Conservation (phyloP, 2,329 filamentous ascomycete species). For the Fusarium annulatum region DNA sequence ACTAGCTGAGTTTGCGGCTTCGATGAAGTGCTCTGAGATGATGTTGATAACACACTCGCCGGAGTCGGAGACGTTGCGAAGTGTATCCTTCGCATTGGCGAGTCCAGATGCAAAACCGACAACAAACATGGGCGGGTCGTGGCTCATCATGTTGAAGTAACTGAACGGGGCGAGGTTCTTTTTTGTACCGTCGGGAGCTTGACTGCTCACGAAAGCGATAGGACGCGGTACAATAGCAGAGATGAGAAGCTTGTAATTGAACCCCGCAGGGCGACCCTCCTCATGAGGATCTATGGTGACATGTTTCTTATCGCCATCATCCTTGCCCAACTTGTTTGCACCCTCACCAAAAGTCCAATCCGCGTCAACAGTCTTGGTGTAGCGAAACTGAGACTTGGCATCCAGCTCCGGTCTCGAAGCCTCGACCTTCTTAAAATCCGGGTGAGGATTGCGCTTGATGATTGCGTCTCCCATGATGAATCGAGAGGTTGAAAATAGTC, state of each 20-base stretch:
- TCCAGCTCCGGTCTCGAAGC: constrained; percentile 72
- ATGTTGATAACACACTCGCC: constrained; percentile 88
- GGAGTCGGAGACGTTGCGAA: constrained; percentile 77
- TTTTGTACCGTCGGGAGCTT: constrained; percentile 66
- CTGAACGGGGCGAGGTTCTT: constrained; percentile 87
- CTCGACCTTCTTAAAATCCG: constrained; percentile 80
- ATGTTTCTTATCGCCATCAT: constrained; percentile 61
- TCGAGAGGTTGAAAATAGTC: constrained; percentile 13
- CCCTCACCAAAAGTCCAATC: constrained; percentile 74
- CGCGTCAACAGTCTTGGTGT: constrained; percentile 72
- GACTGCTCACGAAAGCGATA: constrained; percentile 72
- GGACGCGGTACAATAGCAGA: constrained; percentile 85
- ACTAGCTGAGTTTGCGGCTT: constrained; percentile 85
- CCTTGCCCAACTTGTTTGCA: constrained; percentile 62
- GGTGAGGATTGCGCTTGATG: constrained; percentile 68
- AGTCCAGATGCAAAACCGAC: constrained; percentile 62
- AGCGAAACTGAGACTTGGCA: constrained; percentile 58
- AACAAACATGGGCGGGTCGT: constrained; percentile 88
- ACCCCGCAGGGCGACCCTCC: constrained; percentile 70
- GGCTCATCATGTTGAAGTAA: constrained; percentile 85
- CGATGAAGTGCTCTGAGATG: constrained; percentile 83
- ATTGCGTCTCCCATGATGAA: constrained; percentile 47
- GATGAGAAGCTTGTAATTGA: constrained; percentile 95
- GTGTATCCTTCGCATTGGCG: constrained; percentile 77
- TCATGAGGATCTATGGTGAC: constrained; percentile 85